Conservation (phyloP, 2,329 filamentous ascomycete genomes). For the Colletotrichum simmondsii region DNA sequence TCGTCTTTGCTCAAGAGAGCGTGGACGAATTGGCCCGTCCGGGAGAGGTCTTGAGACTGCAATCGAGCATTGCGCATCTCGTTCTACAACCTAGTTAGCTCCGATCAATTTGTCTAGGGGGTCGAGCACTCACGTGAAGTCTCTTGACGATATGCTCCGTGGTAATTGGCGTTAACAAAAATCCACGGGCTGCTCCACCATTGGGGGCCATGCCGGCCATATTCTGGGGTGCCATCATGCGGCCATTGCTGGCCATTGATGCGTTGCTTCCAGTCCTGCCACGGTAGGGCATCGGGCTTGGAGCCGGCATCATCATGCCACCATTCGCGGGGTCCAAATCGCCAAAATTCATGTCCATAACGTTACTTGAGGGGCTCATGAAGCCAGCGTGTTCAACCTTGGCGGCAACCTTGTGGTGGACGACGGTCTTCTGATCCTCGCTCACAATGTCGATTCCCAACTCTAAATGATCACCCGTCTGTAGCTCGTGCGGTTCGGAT, state of each 20-base stretch:
- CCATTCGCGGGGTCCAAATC: slow-evolving; percentile 87
- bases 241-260: slow-evolving; percentile 70
- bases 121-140: slow-evolving; percentile 72
- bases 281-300: slow-evolving; percentile 76
- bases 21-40: slow-evolving; percentile 84
- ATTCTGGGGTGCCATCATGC: slow-evolving; percentile 64
- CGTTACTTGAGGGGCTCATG: slow-evolving; percentile 77
- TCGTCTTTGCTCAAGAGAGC: slow-evolving; percentile 79
- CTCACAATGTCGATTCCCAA: slow-evolving; percentile 98
- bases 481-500: slow-evolving; percentile 93
- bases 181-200: slow-evolving; percentile 66
- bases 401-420: slow-evolving; percentile 97
- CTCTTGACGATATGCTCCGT: slow-evolving; percentile 95
- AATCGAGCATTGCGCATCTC: slow-evolving; percentile 92
- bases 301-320: slow-evolving; percentile 75
- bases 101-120: background rate
- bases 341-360: slow-evolving; percentile 90
- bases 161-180: slow-evolving; percentile 88
- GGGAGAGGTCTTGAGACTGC: slow-evolving; percentile 85
- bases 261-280: slow-evolving; percentile 76
- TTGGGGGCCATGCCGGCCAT: slow-evolving; percentile 63
- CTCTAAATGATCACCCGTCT: slow-evolving; percentile 91
- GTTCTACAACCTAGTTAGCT: slow-evolving; percentile 62
- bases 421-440: slow-evolving; percentile 97
- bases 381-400: slow-evolving; percentile 96